These are phyloP conservation scores for Calocera viscosa DNA, from an alignment of 768 basidiomycete genomes.

Conservation along the genomic window DNA sequence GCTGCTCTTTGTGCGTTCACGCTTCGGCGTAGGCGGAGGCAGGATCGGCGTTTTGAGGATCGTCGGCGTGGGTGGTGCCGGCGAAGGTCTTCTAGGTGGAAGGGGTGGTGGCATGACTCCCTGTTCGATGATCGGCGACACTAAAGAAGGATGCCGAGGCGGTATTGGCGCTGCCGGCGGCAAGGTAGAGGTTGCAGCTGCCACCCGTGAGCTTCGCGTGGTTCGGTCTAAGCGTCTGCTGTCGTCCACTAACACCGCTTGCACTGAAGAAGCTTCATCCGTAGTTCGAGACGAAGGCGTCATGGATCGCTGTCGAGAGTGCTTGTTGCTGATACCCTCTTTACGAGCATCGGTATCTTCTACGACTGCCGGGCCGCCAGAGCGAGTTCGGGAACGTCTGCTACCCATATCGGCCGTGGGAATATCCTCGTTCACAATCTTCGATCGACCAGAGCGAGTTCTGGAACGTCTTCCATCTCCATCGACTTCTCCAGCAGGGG, in stretches of 20 bases:
- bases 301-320: too few relatives aligned
- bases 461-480: not conserved
- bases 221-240: not conserved
- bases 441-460: not conserved
- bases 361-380: too few relatives aligned
- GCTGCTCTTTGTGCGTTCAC: not conserved
- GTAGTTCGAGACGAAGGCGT: too few relatives aligned
- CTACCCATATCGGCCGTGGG: too few relatives aligned
- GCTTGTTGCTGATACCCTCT: too few relatives aligned
- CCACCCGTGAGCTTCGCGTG: not conserved
- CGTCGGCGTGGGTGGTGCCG: not conserved
- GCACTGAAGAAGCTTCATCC: too few relatives aligned
- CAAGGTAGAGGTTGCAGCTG: not conserved
- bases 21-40: not conserved
- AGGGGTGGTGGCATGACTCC: not conserved
- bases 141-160: not conserved
- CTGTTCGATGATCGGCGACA: not conserved
- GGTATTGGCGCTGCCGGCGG: not conserved
- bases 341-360: too few relatives aligned
- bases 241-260: too few relatives aligned
- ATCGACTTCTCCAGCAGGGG: not conserved
- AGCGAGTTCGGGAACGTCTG: too few relatives aligned
- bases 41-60: not conserved
- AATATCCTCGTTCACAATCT: not conserved
- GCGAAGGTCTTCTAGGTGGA: not conserved